Evolutionary conservation across 805 yeast species (phyloP), one percentile per base, ranked within the genome.

Genomic region (Kluyveromyces aestuarii): DNA sequence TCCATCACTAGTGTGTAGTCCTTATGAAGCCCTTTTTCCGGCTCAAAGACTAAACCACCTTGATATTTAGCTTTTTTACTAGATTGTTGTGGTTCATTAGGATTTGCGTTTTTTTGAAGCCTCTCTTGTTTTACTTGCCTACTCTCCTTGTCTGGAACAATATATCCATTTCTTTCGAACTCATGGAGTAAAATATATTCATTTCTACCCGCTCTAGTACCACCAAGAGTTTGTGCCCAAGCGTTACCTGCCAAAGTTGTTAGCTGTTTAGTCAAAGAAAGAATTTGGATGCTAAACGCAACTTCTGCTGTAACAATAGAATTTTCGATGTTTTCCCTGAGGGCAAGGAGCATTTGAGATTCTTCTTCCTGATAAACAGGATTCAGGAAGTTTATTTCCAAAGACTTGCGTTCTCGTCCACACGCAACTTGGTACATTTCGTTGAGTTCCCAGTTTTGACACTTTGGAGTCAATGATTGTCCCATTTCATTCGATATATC

Each of bases 21-120:
- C 62, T 87, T 88, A 63, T 91, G 96, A 39, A 93, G 72, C 2
- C 99, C 99, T 62, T 84, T 88, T 60, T 87, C 96, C 1, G 99
- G 99, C 54, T 93, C 99, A 66, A 93, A 87, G 30, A 93, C 99
- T 55, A 88, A 75, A 64, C 99, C 96, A 73, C 96, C 96, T 63
- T 85, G 87, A 63, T 71, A 88, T 61, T 86, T 86, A 16, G 88
- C 82, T 62, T 82, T 84, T 60, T 80, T 76, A 6, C 81, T 72
- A 2, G 73, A 74, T 2, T 70, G 69, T 3, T 76, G 69, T 35
- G 76, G 74, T 8, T 67, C 70, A 8, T 44, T 50, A 10, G 47
- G 52, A 27, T 58, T 58, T 16, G 50, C 52, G 14, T 46, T 49
- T 49, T 55, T 58, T 42, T 63, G 68, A 46, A 52, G 61, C 46